Conservation (phyloP, 1,284 basidiomycete species). For the Trametes pubescens region DNA sequence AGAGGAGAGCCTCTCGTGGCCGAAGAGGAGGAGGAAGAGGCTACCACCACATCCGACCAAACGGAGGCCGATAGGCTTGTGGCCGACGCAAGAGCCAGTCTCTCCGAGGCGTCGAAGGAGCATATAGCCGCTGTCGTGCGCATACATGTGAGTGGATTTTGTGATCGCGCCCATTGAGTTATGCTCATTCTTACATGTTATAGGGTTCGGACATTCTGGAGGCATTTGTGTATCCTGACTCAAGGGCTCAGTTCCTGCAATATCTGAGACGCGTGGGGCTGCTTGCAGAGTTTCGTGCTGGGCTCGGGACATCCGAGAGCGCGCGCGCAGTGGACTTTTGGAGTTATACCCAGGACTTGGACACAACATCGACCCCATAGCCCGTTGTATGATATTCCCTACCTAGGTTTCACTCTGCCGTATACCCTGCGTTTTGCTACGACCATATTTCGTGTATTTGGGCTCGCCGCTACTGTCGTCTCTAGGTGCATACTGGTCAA, state of each 20-base stretch:
- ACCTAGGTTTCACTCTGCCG: neutral
- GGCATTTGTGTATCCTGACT: slow-evolving; percentile 75
- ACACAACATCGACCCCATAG: neutral
- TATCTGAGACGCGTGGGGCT: slow-evolving; percentile 58
- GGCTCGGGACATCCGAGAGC: slow-evolving; percentile 37
- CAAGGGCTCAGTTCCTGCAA: slow-evolving; percentile 66
- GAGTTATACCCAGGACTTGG: slow-evolving; percentile 39
- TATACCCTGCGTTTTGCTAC: neutral
- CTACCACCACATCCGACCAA: neutral
- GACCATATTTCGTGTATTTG: too few species aligned
- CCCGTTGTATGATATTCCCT: neutral
- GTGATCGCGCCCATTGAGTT: neutral
- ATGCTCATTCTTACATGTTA: slow-evolving; percentile 16
- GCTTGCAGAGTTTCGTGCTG: slow-evolving; percentile 49
- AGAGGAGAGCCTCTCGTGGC: slow-evolving; percentile 2
- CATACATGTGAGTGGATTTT: slow-evolving; percentile 59
- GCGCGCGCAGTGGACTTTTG: slow-evolving; percentile 42
- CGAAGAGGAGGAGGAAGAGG: neutral
- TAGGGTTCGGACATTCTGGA: slow-evolving; percentile 65
- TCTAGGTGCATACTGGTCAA: too few species aligned
- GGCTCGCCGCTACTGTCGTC: too few species aligned
- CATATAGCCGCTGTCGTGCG: slow-evolving; percentile 60
- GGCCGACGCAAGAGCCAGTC: slow-evolving; percentile 20
- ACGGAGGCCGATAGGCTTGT: slow-evolving; percentile 38
- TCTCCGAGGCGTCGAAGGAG: slow-evolving; percentile 47